Evolutionary conservation across 1,284 basidiomycete species (phyloP), one percentile per base, ranked within the genome.

Genomic region (Hemileia vastatrix): DNA sequence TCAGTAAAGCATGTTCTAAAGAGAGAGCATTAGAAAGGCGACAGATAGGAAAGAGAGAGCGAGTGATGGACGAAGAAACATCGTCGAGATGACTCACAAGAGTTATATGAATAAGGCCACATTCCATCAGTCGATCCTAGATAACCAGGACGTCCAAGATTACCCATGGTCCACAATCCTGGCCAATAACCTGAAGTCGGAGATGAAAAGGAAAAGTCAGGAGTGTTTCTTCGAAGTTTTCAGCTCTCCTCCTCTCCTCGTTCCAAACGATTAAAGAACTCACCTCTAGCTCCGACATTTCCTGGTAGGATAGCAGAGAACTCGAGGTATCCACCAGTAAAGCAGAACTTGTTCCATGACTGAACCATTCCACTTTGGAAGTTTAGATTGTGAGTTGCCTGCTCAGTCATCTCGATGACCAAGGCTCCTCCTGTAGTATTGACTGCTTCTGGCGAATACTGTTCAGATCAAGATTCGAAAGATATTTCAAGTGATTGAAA

Each of bases 121-220:
- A 70, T 66, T 1, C 74, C 72, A 19, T 75, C 69, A 24, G 71
- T 75, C 6, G 71, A 69, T 0, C 71, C 74, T 49, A 71, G 71
- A 54, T 72, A 74, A 8, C 72, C 72, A 3, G 74, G 70, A 8
- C 73, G 59, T 6, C 72, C 74, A 0, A 75, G 56, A 18, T 76
- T 75, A 32, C 74, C 74, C 74, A 76, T 74, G 6, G 68, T 70
- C 74, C 74, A 76, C 64, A 86, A 75, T 47, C 84, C 85, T 23
- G 87, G 86, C 86, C 86, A 89, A 33, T 87, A 78, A 47, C 83
- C 83, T 33, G n/a, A 2, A 52, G 21, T 31, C 11, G 3, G 8
- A 32, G 3, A 19, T 11, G 64, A 27, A 47, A 3, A 3, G 45
- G 45, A 47, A 3, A 47, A 18, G 45, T 3, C 45, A 3, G 45